These are phyloP conservation scores for Apiotrichum veenhuisii DNA, from an alignment of 1,284 basidiomycete genomes.

Conservation along the genomic window DNA sequence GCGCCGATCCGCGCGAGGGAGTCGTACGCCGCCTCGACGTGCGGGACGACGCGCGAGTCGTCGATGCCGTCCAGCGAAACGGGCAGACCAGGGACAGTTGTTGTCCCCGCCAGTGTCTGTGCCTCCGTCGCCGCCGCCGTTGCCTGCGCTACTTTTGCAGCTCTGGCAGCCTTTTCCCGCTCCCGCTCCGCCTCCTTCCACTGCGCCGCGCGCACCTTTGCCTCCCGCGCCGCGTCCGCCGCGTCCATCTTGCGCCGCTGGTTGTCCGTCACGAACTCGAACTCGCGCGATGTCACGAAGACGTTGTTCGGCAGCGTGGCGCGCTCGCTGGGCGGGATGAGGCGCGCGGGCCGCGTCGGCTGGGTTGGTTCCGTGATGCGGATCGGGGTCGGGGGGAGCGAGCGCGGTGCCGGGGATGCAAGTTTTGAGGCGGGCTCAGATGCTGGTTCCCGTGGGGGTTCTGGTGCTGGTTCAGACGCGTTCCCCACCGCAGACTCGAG, in stretches of 20 bases:
- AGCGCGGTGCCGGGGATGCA: background rate
- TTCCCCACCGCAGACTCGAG: no score
- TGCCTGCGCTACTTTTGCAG: background rate
- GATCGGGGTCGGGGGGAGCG: slow-evolving; percentile 10
- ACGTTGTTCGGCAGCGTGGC: slow-evolving; percentile 35
- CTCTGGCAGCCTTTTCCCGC: background rate
- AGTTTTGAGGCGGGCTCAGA: background rate
- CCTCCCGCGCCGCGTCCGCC: background rate
- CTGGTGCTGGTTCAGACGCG: no score
- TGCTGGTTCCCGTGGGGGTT: background rate
- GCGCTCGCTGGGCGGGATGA: slow-evolving; percentile 32
- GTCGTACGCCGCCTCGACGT: slow-evolving; percentile 17
- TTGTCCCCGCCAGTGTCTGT: slow-evolving; percentile 8
- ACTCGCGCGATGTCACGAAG: slow-evolving; percentile 35
- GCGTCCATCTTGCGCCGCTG: slow-evolving; percentile 10
- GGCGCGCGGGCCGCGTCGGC: background rate
- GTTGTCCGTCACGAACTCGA: slow-evolving; percentile 16
- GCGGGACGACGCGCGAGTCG: background rate
- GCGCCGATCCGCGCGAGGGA: slow-evolving; percentile 4
- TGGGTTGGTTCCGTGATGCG: slow-evolving; percentile 5
- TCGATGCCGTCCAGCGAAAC: slow-evolving; percentile 9
- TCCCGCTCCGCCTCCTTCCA: background rate
- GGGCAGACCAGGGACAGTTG: background rate
- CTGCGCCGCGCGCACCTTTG: background rate
- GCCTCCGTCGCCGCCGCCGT: background rate